Percentiles rank a stretch among this genome's conserved stretches.
phyloP scores from a whole-genome alignment of 805 yeast genomes.

The Candida chilensis region DNA sequence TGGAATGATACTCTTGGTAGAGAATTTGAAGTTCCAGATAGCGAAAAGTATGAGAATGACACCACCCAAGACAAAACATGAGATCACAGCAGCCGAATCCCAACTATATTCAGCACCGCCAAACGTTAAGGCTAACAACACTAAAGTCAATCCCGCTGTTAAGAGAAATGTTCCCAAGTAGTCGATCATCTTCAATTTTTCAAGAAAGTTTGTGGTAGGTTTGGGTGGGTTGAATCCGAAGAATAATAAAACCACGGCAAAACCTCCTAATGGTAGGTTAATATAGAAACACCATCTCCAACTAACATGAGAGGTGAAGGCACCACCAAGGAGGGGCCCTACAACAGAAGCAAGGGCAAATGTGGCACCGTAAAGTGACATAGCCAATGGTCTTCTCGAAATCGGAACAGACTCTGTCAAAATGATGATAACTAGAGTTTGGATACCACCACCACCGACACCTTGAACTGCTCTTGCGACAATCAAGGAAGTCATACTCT shows the following conservation, averaged over 20 bases:
- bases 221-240: slow-evolving; percentile 37
- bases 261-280: slow-evolving; percentile 59
- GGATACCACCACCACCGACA: slow-evolving; percentile 63
- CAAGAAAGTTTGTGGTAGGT: slow-evolving; percentile 24
- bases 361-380: slow-evolving; percentile 27
- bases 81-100: slow-evolving; percentile 45
- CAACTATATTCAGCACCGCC: slow-evolving; percentile 46
- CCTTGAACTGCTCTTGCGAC: slow-evolving; percentile 70
- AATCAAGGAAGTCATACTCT: slow-evolving; percentile 49
- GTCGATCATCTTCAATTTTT: slow-evolving; percentile 35
- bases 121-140: slow-evolving; percentile 41
- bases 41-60: slow-evolving; percentile 20
- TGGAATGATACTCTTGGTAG: slow-evolving; percentile 38
- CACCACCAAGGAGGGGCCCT: slow-evolving; percentile 66
- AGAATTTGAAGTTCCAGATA: slow-evolving; percentile 28
- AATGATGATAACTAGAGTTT: slow-evolving; percentile 46
- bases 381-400: slow-evolving; percentile 27
- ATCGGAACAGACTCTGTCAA: slow-evolving; percentile 46
- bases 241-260: slow-evolving; percentile 25
- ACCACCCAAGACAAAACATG: slow-evolving; percentile 38
- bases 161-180: slow-evolving; percentile 36
- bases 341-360: slow-evolving; percentile 42
- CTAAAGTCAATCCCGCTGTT: slow-evolving; percentile 30
- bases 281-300: slow-evolving; percentile 78
- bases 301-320: slow-evolving; percentile 44